Base-by-base conservation (phyloP, 2,329 filamentous ascomycete genomes). In the Talaromyces funiculosus region DNA sequence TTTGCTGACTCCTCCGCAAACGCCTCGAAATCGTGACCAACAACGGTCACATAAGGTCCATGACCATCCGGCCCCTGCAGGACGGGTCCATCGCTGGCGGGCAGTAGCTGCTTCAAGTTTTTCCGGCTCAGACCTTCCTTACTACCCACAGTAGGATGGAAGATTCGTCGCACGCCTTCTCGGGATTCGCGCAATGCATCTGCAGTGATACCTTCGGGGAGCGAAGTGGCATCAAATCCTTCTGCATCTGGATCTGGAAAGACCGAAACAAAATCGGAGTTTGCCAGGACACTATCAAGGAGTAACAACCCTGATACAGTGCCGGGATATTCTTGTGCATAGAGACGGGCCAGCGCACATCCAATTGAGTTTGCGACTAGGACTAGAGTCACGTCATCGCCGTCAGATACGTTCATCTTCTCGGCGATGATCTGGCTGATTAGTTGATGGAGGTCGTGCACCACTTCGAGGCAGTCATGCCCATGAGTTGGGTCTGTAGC, bases 201-300 rank as follows among this genome's bases (percentile, higher is more conserved):
- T 3, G 63, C 60, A 1, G 67, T 69, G 5, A 81, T 69, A 26
- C 72, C 78, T 1, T 66, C 56, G 0, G 80, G 80, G 3, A 84
- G 68, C 0, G 65, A 66, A 0, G 64, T 58, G 0, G 67, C 66
- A 53, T 82, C 75, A 63, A 84, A 84, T 4, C 60, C 72, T 0
- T 74, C 62, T 0, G 71, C 72, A 59, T 84, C 81, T 0, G 83
- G 82, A 63, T 86, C 78, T 0, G 84, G 83, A 67, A 82, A 83
- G 4, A 85, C 63, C 5, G 78, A 80, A 1, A 83, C 77, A 31
- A 82, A 81, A 64, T 86, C 80, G 0, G 79, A 78, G 66, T 85
- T 83, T 16, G 83, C 81, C 68, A 86, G 79, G 63, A 84, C 81
- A 37, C 79, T 83, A 67, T 86, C 84, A 1, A 86, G 78, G 8